phyloP scores from a whole-genome alignment of 2,329 filamentous ascomycete species.

The Alternaria alternata region DNA sequence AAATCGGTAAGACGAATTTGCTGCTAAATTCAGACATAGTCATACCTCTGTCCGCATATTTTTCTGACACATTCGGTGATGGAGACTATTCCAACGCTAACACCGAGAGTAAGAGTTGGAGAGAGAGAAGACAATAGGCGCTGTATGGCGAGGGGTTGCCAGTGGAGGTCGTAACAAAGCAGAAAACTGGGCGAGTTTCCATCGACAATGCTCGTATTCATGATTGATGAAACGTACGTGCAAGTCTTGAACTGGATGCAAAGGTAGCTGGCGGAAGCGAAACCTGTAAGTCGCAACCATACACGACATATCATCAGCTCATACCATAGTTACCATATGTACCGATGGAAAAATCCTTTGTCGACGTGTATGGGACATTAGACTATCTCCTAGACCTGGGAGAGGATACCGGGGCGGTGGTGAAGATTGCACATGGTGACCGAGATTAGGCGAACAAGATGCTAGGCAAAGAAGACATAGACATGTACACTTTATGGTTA shows the following conservation, averaged over 20 bases:
- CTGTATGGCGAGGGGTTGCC: slow-evolving; percentile 60
- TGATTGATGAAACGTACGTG: slow-evolving; percentile 73
- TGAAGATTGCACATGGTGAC: slow-evolving; percentile 70
- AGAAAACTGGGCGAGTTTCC: slow-evolving; percentile 74
- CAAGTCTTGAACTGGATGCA: slow-evolving; percentile 54
- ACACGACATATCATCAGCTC: slow-evolving; percentile 58
- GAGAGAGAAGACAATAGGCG: slow-evolving; percentile 50
- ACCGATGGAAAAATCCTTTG: slow-evolving; percentile 78
- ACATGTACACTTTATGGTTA: slow-evolving; percentile 72
- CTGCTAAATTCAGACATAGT: slow-evolving; percentile 61
- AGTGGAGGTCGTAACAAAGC: slow-evolving; percentile 57
- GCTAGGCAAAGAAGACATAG: slow-evolving; percentile 75
- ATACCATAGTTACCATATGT: slow-evolving; percentile 83
- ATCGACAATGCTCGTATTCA: slow-evolving; percentile 76
- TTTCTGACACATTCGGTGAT: slow-evolving; percentile 49
- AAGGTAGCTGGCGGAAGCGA: slow-evolving; percentile 35
- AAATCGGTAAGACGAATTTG: slow-evolving; percentile 61
- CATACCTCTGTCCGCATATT: slow-evolving; percentile 61
- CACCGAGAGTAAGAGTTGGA: slow-evolving; percentile 52
- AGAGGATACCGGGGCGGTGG: slow-evolving; percentile 3
- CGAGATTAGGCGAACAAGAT: slow-evolving; percentile 74
- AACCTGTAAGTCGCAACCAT: slow-evolving; percentile 52
- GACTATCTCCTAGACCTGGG: slow-evolving; percentile 72
- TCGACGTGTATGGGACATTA: slow-evolving; percentile 75
- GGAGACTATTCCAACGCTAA: slow-evolving; percentile 53